These are phyloP conservation scores for Coelastrella sp. DNA, from an alignment of 139 green algal species.

Conservation along the genomic window DNA sequence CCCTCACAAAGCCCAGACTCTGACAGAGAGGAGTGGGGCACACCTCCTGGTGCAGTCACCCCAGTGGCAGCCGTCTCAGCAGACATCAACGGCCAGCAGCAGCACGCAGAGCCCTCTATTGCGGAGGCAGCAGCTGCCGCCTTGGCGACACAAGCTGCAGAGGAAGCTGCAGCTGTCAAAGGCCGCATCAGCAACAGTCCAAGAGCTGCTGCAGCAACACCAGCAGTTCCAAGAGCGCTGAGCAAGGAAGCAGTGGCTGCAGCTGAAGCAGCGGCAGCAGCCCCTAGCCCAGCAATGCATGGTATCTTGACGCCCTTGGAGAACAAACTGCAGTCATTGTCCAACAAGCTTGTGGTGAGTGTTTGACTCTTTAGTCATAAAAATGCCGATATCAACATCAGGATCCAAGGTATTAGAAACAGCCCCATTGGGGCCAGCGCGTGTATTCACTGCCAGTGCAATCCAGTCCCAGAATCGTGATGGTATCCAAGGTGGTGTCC, in stretches of 20 bases:
- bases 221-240: neutral
- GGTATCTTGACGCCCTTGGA: constrained; percentile 30
- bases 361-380: neutral
- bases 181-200: neutral
- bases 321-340: constrained; percentile 38
- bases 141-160: neutral
- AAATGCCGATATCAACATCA: neutral
- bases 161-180: neutral
- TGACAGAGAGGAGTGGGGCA: constrained; percentile 14
- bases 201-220: neutral
- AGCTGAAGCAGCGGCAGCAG: neutral
- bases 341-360: constrained; percentile 25
- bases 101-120: neutral
- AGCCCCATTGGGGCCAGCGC: no score
- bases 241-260: neutral
- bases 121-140: neutral
- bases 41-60: neutral
- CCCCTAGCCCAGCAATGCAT: neutral
- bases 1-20: neutral
- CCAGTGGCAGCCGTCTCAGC: neutral
- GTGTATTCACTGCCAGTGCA: no score
- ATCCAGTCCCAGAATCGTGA: no score
- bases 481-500: no score
- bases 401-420: neutral
- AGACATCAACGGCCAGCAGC: neutral